Evolutionary conservation across 805 yeast genomes (phyloP), one percentile per base, ranked within the genome.

Genomic region (Myxozyma neotropica): DNA sequence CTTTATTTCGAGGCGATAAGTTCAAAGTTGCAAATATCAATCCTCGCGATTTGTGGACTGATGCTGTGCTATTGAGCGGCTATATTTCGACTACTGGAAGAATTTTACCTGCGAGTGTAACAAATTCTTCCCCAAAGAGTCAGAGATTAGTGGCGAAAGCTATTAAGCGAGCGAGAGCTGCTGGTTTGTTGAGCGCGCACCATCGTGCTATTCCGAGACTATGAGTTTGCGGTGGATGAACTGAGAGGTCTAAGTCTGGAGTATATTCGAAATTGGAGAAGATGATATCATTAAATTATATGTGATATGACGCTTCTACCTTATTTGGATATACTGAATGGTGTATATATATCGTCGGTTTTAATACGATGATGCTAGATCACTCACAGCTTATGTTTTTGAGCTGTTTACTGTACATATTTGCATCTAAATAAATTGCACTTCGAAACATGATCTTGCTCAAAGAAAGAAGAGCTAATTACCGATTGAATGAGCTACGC

Each of bases 151-250:
- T 89, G 68, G 77, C 88, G 1, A 85, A 81, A 62, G 92, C 96
- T n/a, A 79, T 89, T 47, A 85, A 84, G 72, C 81, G 95, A 66
- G 86, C 92, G 2, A 82, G 91, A 70, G 83, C 86, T 2, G 81
- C 84, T 59, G 96, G 96, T 0, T 75, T 88, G 58, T 74, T 89
- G 71, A 48, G 61, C 6, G 23, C 66, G 10, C 51, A 44, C 29
- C 66, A 62, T 49, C 57, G 56, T 15, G 55, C 63, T 31, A 38
- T 51, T 27, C 53, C 61, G 29, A 45, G 56, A 23, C 23, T 47
- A 12, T 51, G 36, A 15, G 17, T 4, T 38, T n/a, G 10, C 4
- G 6, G 2, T 8, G 17, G n/a, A n/a, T n/a, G 17, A 8, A 7
- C 17, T 38, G 17, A 38, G 10, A 8, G 6, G 21, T 15, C 17